Evolutionary conservation across 805 yeast genomes (phyloP), one percentile per base, ranked within the genome.

Genomic region (Teunomyces funiuensis): DNA sequence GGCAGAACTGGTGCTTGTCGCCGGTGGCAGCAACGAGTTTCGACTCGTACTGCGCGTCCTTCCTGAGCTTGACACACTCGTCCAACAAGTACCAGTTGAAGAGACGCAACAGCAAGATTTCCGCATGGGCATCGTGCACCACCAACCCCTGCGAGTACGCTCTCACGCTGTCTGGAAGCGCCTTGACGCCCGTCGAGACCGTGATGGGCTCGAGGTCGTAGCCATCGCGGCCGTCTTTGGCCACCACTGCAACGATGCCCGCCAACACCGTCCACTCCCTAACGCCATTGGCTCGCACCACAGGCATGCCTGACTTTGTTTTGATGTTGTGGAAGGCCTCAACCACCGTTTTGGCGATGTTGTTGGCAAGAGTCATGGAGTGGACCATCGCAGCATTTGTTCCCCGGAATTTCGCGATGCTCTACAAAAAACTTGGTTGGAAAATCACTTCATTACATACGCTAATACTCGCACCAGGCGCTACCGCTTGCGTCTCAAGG

Each of bases 111-210:
- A 85, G 77, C 11, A 93, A 62, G 1, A 89, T 76, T 55, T 91
- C 99, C 0, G 98, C 97, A 65, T 91, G 99, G 58, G 82, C 69
- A 60, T 91, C 98, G 54, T 91, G 98, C 0, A 91, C 66, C 6
- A 88, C 59, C 13, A 59, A 55, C 0, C 98, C 97, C 0, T 66
- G 42, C 2, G 77, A 65, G 37, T 65, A 63, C 3, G 57, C 46
- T 2, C 65, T 41, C 0, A 84, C 58, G 1, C 49, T 57, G 51
- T 83, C 78, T 1, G 97, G 90, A 14, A 76, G 52, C 0, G 88
- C 76, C 56, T 93, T 93, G 37, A 88, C 85, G 0, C 99, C 99
- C 0, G 97, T 88, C 0, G 89, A 73, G 3, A 87, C 33, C 0
- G 80, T 60, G 2, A 87, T 52, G 1, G 77, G 65, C 3, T 50